A percentile compares a stretch with the other conserved stretches of the same genome.
These are phyloP conservation scores for Pseudogymnoascus sp. DNA, from an alignment of 2,329 filamentous ascomycete species.

Conservation along the genomic window DNA sequence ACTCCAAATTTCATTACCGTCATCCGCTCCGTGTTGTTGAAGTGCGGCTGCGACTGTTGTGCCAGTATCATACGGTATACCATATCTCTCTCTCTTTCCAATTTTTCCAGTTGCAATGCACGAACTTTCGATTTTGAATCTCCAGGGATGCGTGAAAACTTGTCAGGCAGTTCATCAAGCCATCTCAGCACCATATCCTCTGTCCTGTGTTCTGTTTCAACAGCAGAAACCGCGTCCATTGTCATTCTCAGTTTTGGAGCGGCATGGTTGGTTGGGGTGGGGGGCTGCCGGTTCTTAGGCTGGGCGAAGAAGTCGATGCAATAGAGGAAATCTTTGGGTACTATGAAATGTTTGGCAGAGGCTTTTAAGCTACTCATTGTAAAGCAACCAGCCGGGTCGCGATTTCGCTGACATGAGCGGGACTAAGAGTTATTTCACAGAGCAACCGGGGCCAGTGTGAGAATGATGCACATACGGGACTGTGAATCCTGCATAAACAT, in stretches of 20 bases:
- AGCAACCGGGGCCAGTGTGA: neutral
- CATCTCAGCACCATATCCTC: neutral
- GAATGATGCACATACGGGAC: neutral
- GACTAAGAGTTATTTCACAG: neutral
- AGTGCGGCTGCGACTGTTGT: neutral
- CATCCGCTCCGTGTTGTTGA: neutral
- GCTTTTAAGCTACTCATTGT: conserved; percentile 1
- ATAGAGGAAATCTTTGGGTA: neutral
- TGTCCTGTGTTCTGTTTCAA: neutral
- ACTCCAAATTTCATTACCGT: neutral
- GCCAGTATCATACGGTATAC: neutral
- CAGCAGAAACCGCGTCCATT: neutral
- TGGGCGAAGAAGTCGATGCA: conserved; percentile 4
- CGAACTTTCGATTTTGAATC: neutral
- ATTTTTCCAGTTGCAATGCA: neutral
- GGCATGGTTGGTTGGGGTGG: neutral
- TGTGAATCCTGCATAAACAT: neutral
- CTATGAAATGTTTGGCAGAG: neutral
- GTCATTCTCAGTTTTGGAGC: neutral
- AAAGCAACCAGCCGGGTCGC: conserved; percentile 1
- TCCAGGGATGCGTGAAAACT: neutral
- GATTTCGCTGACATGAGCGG: neutral
- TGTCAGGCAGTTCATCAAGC: neutral
- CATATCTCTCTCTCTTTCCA: neutral
- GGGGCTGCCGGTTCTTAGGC: neutral